Percentiles rank a stretch among this genome's conserved stretches.
Evolutionary conservation across 129 eudicot genomes (phyloP).

Genomic region (Helichrysum umbraculigerum): DNA sequence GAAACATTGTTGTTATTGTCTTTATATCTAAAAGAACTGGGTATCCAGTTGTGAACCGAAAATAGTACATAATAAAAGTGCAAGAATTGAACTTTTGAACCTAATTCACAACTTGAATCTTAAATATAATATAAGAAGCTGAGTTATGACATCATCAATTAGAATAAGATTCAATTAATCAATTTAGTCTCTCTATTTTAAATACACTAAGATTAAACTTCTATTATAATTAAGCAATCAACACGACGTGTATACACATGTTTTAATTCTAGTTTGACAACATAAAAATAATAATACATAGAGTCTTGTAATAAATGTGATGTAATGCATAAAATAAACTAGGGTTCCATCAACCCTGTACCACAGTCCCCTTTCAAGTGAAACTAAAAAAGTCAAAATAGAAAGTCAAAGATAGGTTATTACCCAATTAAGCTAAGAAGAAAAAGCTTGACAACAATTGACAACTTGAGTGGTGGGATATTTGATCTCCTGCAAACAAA

Average conservation of each 20-base stretch:
- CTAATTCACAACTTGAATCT: too few relatives aligned
- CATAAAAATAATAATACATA: too few relatives aligned
- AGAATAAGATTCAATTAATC: too few relatives aligned
- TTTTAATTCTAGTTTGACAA: too few relatives aligned
- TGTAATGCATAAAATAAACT: not conserved
- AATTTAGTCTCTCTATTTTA: too few relatives aligned
- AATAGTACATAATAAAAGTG: not conserved
- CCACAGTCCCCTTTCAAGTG: not conserved
- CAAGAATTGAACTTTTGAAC: not conserved
- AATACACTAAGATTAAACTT: too few relatives aligned
- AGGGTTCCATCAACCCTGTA: not conserved
- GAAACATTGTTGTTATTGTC: too few relatives aligned
- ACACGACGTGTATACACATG: too few relatives aligned
- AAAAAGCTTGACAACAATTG: slow-evolving; percentile 29
- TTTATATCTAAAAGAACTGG: too few relatives aligned
- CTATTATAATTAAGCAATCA: too few relatives aligned
- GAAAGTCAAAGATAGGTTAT: not conserved
- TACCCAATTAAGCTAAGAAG: slow-evolving; percentile 42
- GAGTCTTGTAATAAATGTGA: not conserved
- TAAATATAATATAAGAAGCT: too few relatives aligned
- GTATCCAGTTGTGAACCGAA: not conserved
- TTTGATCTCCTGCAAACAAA: slow-evolving; percentile 31
- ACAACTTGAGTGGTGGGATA: slow-evolving; percentile 25
- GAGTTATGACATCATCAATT: too few relatives aligned
- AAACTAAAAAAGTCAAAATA: not conserved